Evolutionary conservation across 2,329 filamentous ascomycete genomes (phyloP).

Genomic region (Mycosphaerella arachidis): DNA sequence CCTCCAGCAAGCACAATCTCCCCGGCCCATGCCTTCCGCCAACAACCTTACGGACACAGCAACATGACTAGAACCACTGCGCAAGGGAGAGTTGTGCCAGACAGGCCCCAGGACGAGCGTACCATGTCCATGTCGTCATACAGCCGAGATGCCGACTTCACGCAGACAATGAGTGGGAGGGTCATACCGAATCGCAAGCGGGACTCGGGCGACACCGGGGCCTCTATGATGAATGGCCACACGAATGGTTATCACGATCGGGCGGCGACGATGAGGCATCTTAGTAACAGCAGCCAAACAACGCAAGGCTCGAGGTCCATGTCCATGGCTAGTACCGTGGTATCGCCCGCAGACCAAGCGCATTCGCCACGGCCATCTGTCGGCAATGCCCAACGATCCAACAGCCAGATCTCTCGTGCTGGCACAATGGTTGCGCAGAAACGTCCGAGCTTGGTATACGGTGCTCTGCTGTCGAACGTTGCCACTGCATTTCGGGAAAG

Average conservation of each 20-base stretch:
- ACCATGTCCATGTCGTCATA: constrained; percentile 95
- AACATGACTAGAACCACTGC: constrained; percentile 74
- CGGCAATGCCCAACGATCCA: constrained; percentile 30
- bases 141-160: constrained; percentile 68
- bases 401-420: constrained; percentile 33
- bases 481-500: constrained; percentile 88
- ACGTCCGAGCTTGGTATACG: constrained; percentile 82
- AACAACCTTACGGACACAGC: constrained; percentile 64
- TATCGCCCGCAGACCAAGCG: constrained; percentile 40
- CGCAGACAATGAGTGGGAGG: constrained; percentile 87
- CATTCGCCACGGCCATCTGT: constrained; percentile 27
- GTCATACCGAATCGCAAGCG: constrained; percentile 75
- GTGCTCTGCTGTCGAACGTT: constrained; percentile 86
- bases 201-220: constrained; percentile 45
- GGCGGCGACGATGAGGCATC: constrained; percentile 18
- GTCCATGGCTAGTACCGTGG: constrained; percentile 86
- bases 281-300: constrained; percentile 33
- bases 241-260: constrained; percentile 18
- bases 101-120: constrained; percentile 76
- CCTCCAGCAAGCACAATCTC: constrained; percentile 54
- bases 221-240: constrained; percentile 30
- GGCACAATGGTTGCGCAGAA: constrained; percentile 56
- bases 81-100: constrained; percentile 85
- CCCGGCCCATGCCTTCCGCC: constrained; percentile 71
- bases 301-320: constrained; percentile 62